phyloP scores from a whole-genome alignment of 805 yeast genomes.

The Pichia eremophila region DNA sequence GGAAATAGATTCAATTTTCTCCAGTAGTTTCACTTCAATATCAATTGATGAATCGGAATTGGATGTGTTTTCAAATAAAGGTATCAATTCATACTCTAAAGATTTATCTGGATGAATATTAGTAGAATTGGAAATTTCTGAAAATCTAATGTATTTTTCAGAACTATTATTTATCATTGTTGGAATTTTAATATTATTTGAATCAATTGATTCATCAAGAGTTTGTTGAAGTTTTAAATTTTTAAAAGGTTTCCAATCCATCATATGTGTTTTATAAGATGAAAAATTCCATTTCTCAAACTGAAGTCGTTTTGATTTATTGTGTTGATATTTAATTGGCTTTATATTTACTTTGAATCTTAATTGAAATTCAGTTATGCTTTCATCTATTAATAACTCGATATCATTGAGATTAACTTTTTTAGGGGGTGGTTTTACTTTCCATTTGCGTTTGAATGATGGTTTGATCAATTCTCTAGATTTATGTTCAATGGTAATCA shows the following conservation, averaged over 20 bases:
- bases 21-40: neutral
- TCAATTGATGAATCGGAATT: neutral
- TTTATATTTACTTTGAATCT: neutral
- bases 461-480: neutral
- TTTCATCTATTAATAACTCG: neutral
- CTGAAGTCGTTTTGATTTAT: no score
- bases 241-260: constrained; percentile 5
- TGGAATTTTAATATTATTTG: neutral
- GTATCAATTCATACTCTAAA: neutral
- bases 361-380: neutral
- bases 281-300: constrained; percentile 1
- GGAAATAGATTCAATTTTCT: neutral
- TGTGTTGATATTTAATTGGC: neutral
- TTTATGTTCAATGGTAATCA: neutral
- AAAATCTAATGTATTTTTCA: neutral
- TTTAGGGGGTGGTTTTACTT: neutral
- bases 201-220: neutral
- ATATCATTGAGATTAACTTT: neutral
- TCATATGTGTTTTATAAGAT: neutral
- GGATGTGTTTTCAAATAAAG: neutral
- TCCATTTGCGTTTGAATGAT: neutral
- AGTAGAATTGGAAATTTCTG: neutral
- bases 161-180: neutral
- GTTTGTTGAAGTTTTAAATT: neutral
- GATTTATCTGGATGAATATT: neutral